phyloP scores from a whole-genome alignment of 192 early-diverging fungal species.

The Dissophora globulifera region DNA sequence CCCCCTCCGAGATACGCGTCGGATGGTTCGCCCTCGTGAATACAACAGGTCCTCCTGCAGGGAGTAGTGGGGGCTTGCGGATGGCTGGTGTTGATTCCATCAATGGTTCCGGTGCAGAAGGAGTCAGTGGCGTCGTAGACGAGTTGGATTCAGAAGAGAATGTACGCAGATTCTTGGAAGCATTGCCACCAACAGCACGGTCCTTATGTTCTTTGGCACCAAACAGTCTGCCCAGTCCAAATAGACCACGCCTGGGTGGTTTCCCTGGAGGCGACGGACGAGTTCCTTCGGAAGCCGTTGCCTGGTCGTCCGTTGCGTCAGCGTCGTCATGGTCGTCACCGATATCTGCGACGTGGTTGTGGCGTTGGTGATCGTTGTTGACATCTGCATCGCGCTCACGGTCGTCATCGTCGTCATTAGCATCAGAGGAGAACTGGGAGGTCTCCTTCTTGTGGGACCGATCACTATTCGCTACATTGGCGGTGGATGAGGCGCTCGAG shows the following conservation, averaged over 20 bases:
- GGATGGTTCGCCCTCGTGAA: slow-evolving; percentile 44
- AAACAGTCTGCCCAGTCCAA: slow-evolving; percentile 13
- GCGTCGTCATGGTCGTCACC: not conserved
- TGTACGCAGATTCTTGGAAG: not conserved
- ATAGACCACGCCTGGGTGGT: slow-evolving; percentile 5
- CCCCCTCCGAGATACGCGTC: slow-evolving; percentile 45
- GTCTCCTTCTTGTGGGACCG: not conserved
- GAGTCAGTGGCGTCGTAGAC: not conserved
- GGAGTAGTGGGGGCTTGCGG: not conserved
- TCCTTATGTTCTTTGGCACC: not conserved
- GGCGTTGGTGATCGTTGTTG: too few species aligned
- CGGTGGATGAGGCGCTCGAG: slow-evolving; percentile 3
- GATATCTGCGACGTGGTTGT: too few species aligned
- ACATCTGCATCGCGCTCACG: not conserved
- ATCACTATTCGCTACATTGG: not conserved
- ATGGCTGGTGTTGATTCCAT: not conserved
- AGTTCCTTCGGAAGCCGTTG: not conserved
- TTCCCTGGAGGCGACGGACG: slow-evolving; percentile 1
- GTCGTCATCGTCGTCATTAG: not conserved
- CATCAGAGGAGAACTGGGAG: not conserved
- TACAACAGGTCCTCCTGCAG: not conserved
- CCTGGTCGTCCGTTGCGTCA: not conserved
- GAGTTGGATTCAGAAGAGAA: not conserved
- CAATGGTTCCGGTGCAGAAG: not conserved
- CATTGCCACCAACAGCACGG: not conserved